A percentile compares a stretch with the other conserved stretches of the same genome.
phyloP scores from a whole-genome alignment of 208 protist genomes.

The Leptomonas pyrrhocoris region DNA sequence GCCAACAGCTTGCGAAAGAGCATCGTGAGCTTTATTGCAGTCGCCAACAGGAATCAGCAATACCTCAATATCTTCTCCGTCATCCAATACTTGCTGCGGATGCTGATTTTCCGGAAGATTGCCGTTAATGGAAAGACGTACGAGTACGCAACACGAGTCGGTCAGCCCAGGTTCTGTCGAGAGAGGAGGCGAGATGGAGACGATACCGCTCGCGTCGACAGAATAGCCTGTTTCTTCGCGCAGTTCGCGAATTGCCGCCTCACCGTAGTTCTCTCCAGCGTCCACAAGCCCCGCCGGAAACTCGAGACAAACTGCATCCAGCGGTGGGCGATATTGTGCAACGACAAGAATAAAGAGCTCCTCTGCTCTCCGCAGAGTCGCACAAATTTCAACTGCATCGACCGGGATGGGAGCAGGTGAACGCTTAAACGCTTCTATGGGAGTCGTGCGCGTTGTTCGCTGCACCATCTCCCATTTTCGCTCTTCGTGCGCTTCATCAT shows the following conservation, averaged over 20 bases:
- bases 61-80: conserved; percentile 81
- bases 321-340: conserved; percentile 79
- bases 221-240: conserved; percentile 86
- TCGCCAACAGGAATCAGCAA: conserved; percentile 55
- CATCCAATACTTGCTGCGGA: conserved; percentile 66
- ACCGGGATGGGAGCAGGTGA: conserved; percentile 52
- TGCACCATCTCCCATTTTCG: conserved; percentile 76
- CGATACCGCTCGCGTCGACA: conserved; percentile 40
- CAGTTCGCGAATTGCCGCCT: conserved; percentile 79
- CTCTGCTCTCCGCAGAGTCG: conserved; percentile 38
- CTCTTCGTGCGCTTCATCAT: conserved; percentile 8
- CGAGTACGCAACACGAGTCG: conserved; percentile 70
- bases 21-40: conserved; percentile 21
- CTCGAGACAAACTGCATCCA: conserved; percentile 70
- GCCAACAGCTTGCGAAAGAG: conserved; percentile 31
- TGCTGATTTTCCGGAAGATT: conserved; percentile 46
- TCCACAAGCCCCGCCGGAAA: conserved; percentile 89
- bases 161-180: conserved; percentile 71
- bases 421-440: conserved; percentile 31
- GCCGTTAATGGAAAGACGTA: conserved; percentile 61
- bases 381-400: conserved; percentile 77
- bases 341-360: conserved; percentile 72
- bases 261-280: conserved; percentile 45
- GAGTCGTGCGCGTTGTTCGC: conserved; percentile 45
- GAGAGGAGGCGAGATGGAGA: conserved; percentile 46